phyloP scores from a whole-genome alignment of 352 stramenopile genomes.

The Pythium aristosporum region DNA sequence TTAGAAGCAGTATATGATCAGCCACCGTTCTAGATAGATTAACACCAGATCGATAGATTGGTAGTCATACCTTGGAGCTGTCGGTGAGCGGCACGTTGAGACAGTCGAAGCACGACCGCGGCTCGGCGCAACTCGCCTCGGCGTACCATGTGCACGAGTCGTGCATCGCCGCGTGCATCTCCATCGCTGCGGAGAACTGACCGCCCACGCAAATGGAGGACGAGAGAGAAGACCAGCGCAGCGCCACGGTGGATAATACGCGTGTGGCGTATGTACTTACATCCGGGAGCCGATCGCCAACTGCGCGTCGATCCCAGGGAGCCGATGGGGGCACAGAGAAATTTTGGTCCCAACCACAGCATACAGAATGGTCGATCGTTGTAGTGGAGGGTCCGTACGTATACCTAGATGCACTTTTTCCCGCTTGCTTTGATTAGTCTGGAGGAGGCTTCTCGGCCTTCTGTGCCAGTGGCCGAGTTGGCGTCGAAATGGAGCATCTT shows the following conservation, averaged over 20 bases:
- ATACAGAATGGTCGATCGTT: no score
- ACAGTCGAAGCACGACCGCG: conserved; percentile 60
- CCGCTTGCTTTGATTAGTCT: no score
- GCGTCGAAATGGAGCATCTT: no score
- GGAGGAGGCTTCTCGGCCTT: no score
- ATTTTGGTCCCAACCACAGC: no score
- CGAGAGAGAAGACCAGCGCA: background rate
- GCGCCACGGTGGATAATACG: background rate
- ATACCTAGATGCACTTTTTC: no score
- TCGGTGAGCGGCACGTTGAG: conserved; percentile 34
- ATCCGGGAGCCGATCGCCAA: background rate
- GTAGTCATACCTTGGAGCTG: conserved; percentile 1
- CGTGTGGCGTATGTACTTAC: background rate
- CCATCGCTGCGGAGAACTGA: background rate
- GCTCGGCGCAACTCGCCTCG: conserved; percentile 36
- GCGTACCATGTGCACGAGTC: conserved; percentile 40
- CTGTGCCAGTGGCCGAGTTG: no score
- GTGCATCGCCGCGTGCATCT: conserved; percentile 8
- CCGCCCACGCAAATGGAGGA: background rate
- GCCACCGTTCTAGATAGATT: background rate
- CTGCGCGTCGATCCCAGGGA: no score
- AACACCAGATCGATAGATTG: no score
- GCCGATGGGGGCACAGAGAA: no score
- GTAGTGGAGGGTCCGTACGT: no score
- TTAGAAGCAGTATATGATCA: background rate